A percentile compares a stretch with the other conserved stretches of the same genome.
Evolutionary conservation across 2,329 filamentous ascomycete species (phyloP).

Genomic region (Monosporascus sp.): DNA sequence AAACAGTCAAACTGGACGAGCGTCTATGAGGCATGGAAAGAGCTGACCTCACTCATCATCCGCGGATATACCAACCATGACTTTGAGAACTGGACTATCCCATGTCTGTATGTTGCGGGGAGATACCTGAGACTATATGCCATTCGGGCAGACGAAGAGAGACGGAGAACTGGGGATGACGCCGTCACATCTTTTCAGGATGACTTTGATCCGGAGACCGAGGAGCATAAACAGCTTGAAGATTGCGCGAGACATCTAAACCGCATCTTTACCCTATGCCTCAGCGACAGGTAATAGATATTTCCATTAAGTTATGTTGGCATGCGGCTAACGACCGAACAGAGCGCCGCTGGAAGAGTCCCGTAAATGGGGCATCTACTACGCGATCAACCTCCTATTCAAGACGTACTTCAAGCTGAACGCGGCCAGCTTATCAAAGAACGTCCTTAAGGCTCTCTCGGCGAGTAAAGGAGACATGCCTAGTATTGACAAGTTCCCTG

Average conservation of each 20-base stretch:
- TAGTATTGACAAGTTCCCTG: slow-evolving; percentile 70
- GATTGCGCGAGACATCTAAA: slow-evolving; percentile 89
- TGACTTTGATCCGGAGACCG: slow-evolving; percentile 70
- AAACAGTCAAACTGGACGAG: slow-evolving; percentile 62
- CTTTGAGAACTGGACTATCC: slow-evolving; percentile 88
- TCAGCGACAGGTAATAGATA: slow-evolving; percentile 71
- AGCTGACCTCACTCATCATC: slow-evolving; percentile 69
- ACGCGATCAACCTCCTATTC: slow-evolving; percentile 89
- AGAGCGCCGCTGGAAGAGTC: slow-evolving; percentile 82
- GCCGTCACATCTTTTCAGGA: slow-evolving; percentile 58
- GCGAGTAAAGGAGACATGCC: slow-evolving; percentile 79
- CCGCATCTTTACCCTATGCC: slow-evolving; percentile 82
- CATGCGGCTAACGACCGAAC: slow-evolving; percentile 14
- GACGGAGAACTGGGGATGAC: slow-evolving; percentile 34
- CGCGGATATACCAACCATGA: slow-evolving; percentile 71
- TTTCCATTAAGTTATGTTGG: neutral
- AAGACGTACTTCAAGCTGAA: slow-evolving; percentile 98
- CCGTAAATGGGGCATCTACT: slow-evolving; percentile 97
- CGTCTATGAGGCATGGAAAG: slow-evolving; percentile 86
- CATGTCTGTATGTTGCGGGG: slow-evolving; percentile 80
- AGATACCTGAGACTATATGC: slow-evolving; percentile 85
- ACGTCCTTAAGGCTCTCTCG: slow-evolving; percentile 76
- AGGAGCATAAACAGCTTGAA: slow-evolving; percentile 80
- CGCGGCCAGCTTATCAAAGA: slow-evolving; percentile 81
- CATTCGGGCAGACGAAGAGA: slow-evolving; percentile 79